Percentiles rank a stretch among this genome's conserved stretches.
phyloP scores from a whole-genome alignment of 345 rosid genomes.

The Pelargonium nanum region DNA sequence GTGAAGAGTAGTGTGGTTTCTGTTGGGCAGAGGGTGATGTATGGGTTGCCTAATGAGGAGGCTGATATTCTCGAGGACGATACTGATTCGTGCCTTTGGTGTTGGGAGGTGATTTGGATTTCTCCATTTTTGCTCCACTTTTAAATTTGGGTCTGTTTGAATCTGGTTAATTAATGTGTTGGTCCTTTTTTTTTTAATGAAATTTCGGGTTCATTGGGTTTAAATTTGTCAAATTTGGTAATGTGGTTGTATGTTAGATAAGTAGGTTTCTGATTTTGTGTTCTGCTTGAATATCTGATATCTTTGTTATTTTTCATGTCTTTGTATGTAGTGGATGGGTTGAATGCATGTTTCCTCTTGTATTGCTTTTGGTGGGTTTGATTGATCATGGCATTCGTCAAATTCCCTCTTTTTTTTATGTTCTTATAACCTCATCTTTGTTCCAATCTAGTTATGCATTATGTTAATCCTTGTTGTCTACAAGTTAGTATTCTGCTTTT shows the following conservation, averaged over 20 bases:
- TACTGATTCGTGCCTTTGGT: constrained; percentile 56
- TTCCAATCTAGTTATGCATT: neutral
- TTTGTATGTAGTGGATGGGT: too few species aligned
- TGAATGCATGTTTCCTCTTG: too few species aligned
- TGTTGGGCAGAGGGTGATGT: constrained; percentile 68
- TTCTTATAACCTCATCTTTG: too few species aligned
- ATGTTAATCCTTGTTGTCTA: neutral
- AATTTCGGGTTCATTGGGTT: too few species aligned
- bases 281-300: too few species aligned
- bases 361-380: too few species aligned
- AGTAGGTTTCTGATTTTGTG: too few species aligned
- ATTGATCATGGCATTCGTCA: too few species aligned
- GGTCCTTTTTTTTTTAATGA: neutral
- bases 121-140: neutral
- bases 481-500: neutral
- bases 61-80: constrained; percentile 88
- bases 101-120: constrained; percentile 71
- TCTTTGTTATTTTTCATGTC: too few species aligned
- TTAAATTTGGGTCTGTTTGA: neutral
- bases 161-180: neutral
- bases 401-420: too few species aligned
- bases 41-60: constrained; percentile 56
- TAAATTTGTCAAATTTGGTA: too few species aligned
- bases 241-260: too few species aligned
- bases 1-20: constrained; percentile 58